phyloP scores from a whole-genome alignment of 495 filamentous ascomycete species.

The Podospora sp. region DNA sequence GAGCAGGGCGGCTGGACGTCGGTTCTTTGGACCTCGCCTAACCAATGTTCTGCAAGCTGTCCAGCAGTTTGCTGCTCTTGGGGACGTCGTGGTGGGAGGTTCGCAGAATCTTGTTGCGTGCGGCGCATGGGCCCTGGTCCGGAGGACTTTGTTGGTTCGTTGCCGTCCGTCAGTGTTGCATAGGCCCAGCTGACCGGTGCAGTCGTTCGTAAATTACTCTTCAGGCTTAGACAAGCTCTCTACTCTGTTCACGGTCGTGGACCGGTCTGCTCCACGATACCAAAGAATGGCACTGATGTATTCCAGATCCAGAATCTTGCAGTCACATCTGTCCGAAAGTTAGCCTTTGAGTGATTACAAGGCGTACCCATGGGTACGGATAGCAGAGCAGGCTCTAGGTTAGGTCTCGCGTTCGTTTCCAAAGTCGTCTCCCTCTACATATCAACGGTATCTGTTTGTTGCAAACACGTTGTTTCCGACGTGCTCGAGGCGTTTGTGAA shows the following conservation, averaged over 20 bases:
- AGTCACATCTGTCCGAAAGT: slow-evolving; percentile 43
- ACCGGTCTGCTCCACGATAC: slow-evolving; percentile 46
- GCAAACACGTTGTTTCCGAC: no score
- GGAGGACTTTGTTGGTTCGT: slow-evolving; percentile 44
- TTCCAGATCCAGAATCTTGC: slow-evolving; percentile 42
- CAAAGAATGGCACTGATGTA: slow-evolving; percentile 46
- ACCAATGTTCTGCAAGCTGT: slow-evolving; percentile 46
- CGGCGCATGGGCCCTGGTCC: slow-evolving; percentile 48
- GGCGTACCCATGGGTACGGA: no score
- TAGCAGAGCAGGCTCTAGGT: no score
- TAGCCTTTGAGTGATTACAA: no score
- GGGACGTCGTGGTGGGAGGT: slow-evolving; percentile 48
- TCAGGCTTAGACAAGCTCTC: slow-evolving; percentile 47
- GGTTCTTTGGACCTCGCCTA: slow-evolving; percentile 47
- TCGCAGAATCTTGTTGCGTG: slow-evolving; percentile 51
- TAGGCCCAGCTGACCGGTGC: slow-evolving; percentile 16
- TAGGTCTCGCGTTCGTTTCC: no score
- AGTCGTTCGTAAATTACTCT: slow-evolving; percentile 34
- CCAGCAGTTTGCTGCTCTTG: slow-evolving; percentile 48
- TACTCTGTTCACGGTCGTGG: slow-evolving; percentile 44
- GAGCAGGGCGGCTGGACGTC: slow-evolving; percentile 28
- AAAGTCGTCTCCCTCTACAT: no score
- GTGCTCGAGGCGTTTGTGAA: no score
- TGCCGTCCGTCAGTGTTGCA: slow-evolving; percentile 17
- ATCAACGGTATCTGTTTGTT: no score